Conservation (phyloP, 2,329 filamentous ascomycete genomes). For the Colletotrichum endophyticum region DNA sequence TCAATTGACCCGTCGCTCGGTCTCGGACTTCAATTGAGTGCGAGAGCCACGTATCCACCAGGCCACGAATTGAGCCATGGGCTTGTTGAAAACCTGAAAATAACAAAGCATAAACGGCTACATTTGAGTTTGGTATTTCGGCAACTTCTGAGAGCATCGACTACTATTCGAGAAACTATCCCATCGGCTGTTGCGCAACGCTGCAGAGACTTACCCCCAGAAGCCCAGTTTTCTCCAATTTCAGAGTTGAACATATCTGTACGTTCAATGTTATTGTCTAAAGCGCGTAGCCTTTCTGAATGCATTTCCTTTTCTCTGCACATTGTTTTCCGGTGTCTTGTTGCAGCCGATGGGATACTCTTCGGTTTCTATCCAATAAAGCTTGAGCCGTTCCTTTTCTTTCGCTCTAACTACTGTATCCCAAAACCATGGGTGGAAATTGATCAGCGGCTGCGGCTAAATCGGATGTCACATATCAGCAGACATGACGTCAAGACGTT, state of each 20-base stretch:
- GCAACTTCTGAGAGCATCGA: not conserved
- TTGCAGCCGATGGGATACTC: not conserved
- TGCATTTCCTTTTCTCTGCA: not conserved
- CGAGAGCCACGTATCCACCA: not conserved
- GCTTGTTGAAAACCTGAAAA: not conserved
- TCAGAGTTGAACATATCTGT: not conserved
- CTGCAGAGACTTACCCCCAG: not conserved
- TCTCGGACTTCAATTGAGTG: not conserved
- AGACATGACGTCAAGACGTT: not conserved
- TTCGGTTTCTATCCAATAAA: not conserved
- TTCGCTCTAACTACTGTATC: not conserved
- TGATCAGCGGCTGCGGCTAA: not conserved
- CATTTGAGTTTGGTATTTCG: not conserved
- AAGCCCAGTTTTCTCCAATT: not conserved
- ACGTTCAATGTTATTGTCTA: not conserved
- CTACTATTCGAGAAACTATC: not conserved
- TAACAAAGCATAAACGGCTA: not conserved
- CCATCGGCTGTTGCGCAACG: not conserved
- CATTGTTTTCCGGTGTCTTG: not conserved
- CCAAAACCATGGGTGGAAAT: not conserved
- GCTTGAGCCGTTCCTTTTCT: not conserved
- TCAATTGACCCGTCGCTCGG: not conserved
- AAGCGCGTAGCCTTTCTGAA: not conserved
- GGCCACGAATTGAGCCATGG: not conserved
- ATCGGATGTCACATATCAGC: not conserved